Evolutionary conservation across 2,329 filamentous ascomycete species (phyloP).

Genomic region (Aspergillus latus): DNA sequence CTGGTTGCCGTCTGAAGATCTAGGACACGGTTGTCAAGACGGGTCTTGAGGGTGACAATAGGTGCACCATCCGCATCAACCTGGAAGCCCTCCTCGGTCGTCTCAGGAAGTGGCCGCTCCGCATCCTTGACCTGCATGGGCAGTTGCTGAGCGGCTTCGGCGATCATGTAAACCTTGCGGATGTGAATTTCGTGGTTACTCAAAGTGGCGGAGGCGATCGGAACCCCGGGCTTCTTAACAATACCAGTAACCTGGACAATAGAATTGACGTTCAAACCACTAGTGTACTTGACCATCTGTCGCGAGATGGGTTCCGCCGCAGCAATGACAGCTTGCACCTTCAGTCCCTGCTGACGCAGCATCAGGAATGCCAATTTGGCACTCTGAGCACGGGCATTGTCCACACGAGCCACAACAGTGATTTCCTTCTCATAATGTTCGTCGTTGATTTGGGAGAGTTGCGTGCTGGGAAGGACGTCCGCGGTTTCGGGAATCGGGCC

Average conservation of each 20-base stretch:
- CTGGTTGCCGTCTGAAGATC: conserved; percentile 90
- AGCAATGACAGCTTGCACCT: conserved; percentile 75
- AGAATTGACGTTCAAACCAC: conserved; percentile 72
- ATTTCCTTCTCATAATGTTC: conserved; percentile 68
- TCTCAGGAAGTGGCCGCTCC: conserved; percentile 48
- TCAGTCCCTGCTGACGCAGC: conserved; percentile 74
- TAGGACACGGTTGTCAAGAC: conserved; percentile 88
- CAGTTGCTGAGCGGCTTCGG: conserved; percentile 60
- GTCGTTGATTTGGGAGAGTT: conserved; percentile 57
- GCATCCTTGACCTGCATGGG: conserved; percentile 61
- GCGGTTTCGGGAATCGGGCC: conserved; percentile 65
- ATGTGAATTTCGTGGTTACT: conserved; percentile 83
- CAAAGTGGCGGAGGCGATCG: conserved; percentile 83
- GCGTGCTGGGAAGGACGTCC: conserved; percentile 60
- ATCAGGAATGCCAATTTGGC: conserved; percentile 91
- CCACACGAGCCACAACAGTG: conserved; percentile 75
- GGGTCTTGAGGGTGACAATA: conserved; percentile 76
- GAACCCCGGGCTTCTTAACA: conserved; percentile 79
- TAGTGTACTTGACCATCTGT: conserved; percentile 94
- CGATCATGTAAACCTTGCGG: conserved; percentile 76
- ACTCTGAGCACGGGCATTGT: conserved; percentile 83
- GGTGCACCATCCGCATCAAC: conserved; percentile 59
- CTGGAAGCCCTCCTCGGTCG: conserved; percentile 46
- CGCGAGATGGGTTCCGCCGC: conserved; percentile 66
- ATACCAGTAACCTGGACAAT: conserved; percentile 77